A percentile compares a stretch with the other conserved stretches of the same genome.
Evolutionary conservation across 1,284 basidiomycete genomes (phyloP).

Genomic region (Ustilago cynodontis): DNA sequence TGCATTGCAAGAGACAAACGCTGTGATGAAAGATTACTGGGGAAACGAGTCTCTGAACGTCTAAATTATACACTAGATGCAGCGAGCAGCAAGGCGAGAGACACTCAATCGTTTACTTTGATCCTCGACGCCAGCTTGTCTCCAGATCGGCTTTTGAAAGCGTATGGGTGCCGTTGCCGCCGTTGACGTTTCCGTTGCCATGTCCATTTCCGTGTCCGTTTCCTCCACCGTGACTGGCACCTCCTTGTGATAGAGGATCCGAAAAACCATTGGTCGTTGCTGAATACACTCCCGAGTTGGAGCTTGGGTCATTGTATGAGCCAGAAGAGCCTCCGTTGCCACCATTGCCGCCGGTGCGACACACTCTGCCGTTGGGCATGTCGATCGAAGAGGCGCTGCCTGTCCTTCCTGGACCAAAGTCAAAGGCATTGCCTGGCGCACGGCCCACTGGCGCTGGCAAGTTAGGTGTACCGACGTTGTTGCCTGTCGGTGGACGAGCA

Average conservation of each 20-base stretch:
- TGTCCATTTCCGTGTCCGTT: constrained; percentile 5
- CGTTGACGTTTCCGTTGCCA: constrained; percentile 11
- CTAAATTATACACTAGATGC: constrained; percentile 1
- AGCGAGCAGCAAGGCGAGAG: neutral
- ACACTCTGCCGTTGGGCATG: constrained; percentile 16
- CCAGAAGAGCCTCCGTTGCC: constrained; percentile 17
- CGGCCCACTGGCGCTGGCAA: constrained; percentile 36
- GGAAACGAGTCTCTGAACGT: neutral
- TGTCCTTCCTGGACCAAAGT: constrained; percentile 43
- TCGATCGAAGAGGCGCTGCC: constrained; percentile 34
- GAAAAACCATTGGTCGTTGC: constrained; percentile 5
- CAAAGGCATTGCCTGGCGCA: constrained; percentile 45
- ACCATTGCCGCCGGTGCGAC: constrained; percentile 13
- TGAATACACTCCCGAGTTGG: neutral
- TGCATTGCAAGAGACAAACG: neutral
- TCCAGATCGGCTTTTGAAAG: constrained; percentile 44
- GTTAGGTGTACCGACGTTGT: constrained; percentile 5
- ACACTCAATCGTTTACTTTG: constrained; percentile 16
- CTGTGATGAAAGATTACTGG: neutral
- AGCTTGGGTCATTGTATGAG: constrained; percentile 1
- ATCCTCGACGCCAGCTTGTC: constrained; percentile 44
- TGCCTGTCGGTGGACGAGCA: constrained; percentile 13
- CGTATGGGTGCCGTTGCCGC: constrained; percentile 5
- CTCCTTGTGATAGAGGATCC: constrained; percentile 11
- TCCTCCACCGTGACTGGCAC: constrained; percentile 5